Evolutionary conservation across 2,329 filamentous ascomycete species (phyloP), one percentile per base, ranked within the genome.

Genomic region (Emericellopsis atlantica): DNA sequence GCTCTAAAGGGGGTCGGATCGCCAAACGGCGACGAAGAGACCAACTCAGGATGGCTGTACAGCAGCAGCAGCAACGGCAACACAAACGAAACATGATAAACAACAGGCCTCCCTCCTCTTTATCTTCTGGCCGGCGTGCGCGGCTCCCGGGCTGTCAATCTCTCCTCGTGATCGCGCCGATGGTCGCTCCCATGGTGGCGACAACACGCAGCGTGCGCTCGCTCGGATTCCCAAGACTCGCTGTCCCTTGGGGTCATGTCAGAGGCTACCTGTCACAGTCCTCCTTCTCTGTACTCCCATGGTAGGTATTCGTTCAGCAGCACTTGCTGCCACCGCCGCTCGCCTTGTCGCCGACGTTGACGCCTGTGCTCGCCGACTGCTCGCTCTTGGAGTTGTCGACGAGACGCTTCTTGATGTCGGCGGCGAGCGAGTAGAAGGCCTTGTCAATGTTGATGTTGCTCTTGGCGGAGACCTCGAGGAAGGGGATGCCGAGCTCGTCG

Each of bases 371-470:
- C 36, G 67, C 57, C 31, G 70, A 63, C 53, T 79, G 74, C 51
- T 92, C 84, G 48, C 77, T 77, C 71, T 90, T 87, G 50, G 81
- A 78, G 48, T 81, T 93, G 62, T 96, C 90, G 65, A 95, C 92
- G 62, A 95, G 82, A 52, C 87, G 81, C 75, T 95, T 95, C 80
- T 98, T 98, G 72, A 98, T 96, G 59, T 96, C 90, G 49, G 84
- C 78, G 14, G 92, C 92, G 52, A 98, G 77, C 60, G 76, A 89
- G 71, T 93, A 96, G 62, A 98, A 98, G 15, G 92, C 92, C 70
- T 95, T 89, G 66, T 98, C 92, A 56, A 98, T 93, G 67, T 98
- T 98, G 78, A 95, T 95, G 70, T 96, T 96, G 70, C 85, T 90
- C 76, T 98, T 98, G 49, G 92, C 92, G 15, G 87, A 94, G 47